A percentile compares a stretch with the other conserved stretches of the same genome.
Evolutionary conservation across 2,329 filamentous ascomycete genomes (phyloP).

Genomic region (Penicillium sp.): DNA sequence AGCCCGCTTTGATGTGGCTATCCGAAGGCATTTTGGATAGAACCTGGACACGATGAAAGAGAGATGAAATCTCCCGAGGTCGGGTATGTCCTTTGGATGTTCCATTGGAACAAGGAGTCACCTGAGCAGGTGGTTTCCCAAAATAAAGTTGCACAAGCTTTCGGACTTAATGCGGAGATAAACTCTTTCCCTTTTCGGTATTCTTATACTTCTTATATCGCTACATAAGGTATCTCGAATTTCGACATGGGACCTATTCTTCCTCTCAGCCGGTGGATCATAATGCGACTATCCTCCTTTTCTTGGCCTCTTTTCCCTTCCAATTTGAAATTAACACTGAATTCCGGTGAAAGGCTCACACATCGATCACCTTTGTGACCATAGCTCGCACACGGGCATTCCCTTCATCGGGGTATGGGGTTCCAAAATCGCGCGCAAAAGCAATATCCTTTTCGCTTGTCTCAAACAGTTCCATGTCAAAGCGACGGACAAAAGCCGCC

Average conservation of each 20-base stretch:
- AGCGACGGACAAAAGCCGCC: slow-evolving; percentile 12
- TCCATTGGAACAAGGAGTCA: not conserved
- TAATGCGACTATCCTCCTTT: not conserved
- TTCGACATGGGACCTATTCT: not conserved
- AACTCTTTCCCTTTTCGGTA: not conserved
- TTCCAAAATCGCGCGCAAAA: slow-evolving; percentile 18
- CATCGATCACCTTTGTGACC: slow-evolving; percentile 3
- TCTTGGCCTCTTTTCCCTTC: not conserved
- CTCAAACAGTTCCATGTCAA: slow-evolving; percentile 15
- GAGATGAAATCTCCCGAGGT: not conserved
- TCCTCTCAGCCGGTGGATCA: not conserved
- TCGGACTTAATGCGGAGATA: slow-evolving; percentile 8
- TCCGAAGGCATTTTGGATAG: slow-evolving; percentile 16
- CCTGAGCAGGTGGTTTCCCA: not conserved
- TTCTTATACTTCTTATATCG: not conserved
- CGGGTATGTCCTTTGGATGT: not conserved
- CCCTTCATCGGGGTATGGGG: slow-evolving; percentile 13
- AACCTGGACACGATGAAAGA: not conserved
- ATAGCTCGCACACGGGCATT: slow-evolving; percentile 2
- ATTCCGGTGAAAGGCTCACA: not conserved
- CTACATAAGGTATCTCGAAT: not conserved
- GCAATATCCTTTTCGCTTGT: slow-evolving; percentile 9
- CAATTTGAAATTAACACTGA: not conserved
- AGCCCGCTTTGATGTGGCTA: slow-evolving; percentile 13
- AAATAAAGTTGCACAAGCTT: slow-evolving; percentile 3